A percentile compares a stretch with the other conserved stretches of the same genome.
phyloP scores from a whole-genome alignment of 2,329 filamentous ascomycete genomes.

The Aspergillus pseudonomiae region DNA sequence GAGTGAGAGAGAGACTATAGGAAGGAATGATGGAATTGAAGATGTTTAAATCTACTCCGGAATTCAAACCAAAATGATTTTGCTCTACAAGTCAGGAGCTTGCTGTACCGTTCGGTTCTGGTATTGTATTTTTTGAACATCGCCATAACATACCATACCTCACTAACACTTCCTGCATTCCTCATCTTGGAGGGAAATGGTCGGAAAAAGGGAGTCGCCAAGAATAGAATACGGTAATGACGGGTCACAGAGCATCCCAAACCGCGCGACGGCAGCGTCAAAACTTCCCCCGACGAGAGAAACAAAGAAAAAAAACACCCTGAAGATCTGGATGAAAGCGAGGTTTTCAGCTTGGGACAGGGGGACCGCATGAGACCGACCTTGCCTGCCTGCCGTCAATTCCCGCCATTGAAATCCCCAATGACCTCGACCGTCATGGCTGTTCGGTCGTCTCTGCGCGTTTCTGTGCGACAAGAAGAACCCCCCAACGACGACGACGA shows the following conservation, averaged over 20 bases:
- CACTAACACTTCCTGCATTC: neutral
- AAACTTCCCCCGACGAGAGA: neutral
- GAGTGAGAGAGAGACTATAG: neutral
- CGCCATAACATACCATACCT: neutral
- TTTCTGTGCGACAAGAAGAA: conserved; percentile 35
- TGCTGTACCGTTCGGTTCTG: neutral
- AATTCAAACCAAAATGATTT: neutral
- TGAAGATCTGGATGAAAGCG: neutral
- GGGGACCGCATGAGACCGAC: conserved; percentile 1
- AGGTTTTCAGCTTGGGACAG: neutral
- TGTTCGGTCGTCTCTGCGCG: conserved; percentile 36
- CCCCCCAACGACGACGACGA: conserved; percentile 20
- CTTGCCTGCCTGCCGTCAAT: neutral
- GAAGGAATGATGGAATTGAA: neutral
- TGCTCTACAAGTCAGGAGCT: neutral
- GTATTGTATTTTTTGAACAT: neutral
- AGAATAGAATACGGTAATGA: conserved; percentile 4
- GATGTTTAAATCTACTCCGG: no score
- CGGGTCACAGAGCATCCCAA: conserved; percentile 6
- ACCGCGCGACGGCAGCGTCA: neutral
- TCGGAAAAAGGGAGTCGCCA: neutral
- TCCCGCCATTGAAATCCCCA: conserved; percentile 8
- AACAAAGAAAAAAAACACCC: conserved; percentile 2
- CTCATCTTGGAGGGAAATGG: neutral
- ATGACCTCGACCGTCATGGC: conserved; percentile 33